phyloP scores from a whole-genome alignment of 2,329 filamentous ascomycete genomes.

The Fusarium zealandicum region DNA sequence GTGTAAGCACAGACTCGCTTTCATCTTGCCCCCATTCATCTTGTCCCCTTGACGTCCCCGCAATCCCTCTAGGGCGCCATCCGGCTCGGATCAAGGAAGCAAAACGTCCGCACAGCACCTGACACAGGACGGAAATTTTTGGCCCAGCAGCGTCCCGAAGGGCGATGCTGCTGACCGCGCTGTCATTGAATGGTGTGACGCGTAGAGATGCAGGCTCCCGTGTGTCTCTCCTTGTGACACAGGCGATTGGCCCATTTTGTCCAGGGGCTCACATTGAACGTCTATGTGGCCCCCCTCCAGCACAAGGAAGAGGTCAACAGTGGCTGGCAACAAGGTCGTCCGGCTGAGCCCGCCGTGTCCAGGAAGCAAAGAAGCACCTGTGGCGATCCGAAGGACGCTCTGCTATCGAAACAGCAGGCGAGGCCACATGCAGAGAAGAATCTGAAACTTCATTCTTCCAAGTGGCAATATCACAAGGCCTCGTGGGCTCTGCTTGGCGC shows the following conservation, averaged over 20 bases:
- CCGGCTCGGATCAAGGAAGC: conserved; percentile 7
- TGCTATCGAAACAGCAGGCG: conserved; percentile 25
- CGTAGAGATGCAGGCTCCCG: conserved; percentile 22
- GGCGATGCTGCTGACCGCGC: conserved; percentile 31
- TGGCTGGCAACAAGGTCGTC: conserved; percentile 25
- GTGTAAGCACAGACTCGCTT: conserved; percentile 18
- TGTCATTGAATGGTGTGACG: conserved; percentile 39
- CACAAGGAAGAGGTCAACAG: conserved; percentile 10
- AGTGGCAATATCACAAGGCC: conserved; percentile 32
- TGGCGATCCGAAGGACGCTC: conserved; percentile 20
- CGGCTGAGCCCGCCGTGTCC: conserved; percentile 8
- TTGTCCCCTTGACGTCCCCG: conserved; percentile 9
- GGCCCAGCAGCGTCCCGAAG: conserved; percentile 30
- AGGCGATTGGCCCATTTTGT: conserved; percentile 27
- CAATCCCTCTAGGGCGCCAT: conserved; percentile 8
- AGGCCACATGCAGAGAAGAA: conserved; percentile 25
- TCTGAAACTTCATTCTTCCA: conserved; percentile 22
- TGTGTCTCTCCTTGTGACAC: conserved; percentile 18
- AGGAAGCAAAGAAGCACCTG: conserved; percentile 17
- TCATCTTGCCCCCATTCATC: conserved; percentile 3
- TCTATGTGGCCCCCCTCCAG: conserved; percentile 21
- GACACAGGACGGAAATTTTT: conserved; percentile 36
- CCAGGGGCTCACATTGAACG: conserved; percentile 18
- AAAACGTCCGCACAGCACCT: conserved; percentile 17
- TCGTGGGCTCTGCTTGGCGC: conserved; percentile 31